Base-by-base conservation (phyloP, 2,329 filamentous ascomycete species). In the Huntiella moniliformis region DNA sequence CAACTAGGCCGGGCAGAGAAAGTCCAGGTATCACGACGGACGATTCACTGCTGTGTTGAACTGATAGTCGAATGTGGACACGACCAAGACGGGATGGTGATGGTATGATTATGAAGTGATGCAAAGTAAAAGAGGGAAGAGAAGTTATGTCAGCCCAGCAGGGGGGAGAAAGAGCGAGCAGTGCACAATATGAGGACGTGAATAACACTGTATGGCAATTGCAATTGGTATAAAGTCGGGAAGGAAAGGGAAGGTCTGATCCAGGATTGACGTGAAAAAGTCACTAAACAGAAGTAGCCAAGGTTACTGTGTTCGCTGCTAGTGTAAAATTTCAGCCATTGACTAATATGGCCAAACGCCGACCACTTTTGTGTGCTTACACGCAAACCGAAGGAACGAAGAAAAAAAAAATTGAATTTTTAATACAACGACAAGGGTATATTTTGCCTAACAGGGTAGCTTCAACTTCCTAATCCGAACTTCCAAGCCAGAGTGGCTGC, bases 71-170 rank as follows among this genome's bases (percentile, higher is more conserved):
- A 49, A 17, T 36, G 35, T 12, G 34, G 15, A n/a, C 6, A 47
- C 8, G 38, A 12, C 13, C 18, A 39, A 47, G 12, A 50, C 48
- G 52, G 52, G 48, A 51, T 42, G 42, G 39, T 45, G 51, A 18
- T n/a, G 28, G 13, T 50, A 50, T 45, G 37, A 52, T 45, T 17
- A 46, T 49, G 46, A 45, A 46, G 16, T 42, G 32, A 43, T 36
- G 12, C 34, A 45, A 34, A 28, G 18, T 35, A 22, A 15, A 22
- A 42, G 44, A 47, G 28, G 42, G 15, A 15, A 39, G 52, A 52
- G 55, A 52, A 53, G 50, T 56, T 46, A 18, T 46, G 17, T 37
- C 17, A 31, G 22, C 37, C 18, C 34, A 35, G 44, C 28, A 43
- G 36, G 38, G n/a, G 15, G 42, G 38, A 41, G 17, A 18, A 38